A percentile compares a stretch with the other conserved stretches of the same genome.
Evolutionary conservation across 2,329 filamentous ascomycete genomes (phyloP).

Genomic region (Apiospora pterosperma): DNA sequence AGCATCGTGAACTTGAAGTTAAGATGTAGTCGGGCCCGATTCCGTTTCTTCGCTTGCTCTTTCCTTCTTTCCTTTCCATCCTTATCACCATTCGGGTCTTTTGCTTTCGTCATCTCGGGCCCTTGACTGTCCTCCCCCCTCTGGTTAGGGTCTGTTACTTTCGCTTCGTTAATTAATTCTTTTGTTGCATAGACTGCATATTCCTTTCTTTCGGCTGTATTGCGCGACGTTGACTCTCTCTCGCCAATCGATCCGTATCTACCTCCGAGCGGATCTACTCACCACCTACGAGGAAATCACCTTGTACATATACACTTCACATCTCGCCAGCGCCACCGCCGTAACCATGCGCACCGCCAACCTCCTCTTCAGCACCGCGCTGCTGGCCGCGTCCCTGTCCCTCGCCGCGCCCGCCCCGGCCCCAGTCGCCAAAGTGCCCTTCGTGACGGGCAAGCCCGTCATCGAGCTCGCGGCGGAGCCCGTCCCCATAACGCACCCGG

Average conservation of each 20-base stretch:
- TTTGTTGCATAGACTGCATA: neutral
- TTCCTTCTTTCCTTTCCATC: neutral
- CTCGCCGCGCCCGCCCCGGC: neutral
- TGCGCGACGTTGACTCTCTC: neutral
- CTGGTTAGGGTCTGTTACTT: neutral
- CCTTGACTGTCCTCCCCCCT: neutral
- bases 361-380: neutral
- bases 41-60: neutral
- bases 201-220: neutral
- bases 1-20: neutral
- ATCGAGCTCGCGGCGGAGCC: neutral
- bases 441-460: conserved; percentile 4
- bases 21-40: neutral
- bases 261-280: neutral
- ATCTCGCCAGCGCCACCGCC: neutral
- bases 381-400: neutral
- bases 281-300: neutral
- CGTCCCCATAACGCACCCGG: neutral
- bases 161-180: neutral
- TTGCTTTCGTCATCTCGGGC: neutral
- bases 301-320: neutral
- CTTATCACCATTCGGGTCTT: neutral
- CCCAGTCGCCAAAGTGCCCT: neutral
- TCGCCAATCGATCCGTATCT: neutral
- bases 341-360: neutral